Percentiles rank a stretch among this genome's conserved stretches.
These are phyloP conservation scores for Herpetomonas samuelpessoai DNA, from an alignment of 208 protist species.

Conservation along the genomic window DNA sequence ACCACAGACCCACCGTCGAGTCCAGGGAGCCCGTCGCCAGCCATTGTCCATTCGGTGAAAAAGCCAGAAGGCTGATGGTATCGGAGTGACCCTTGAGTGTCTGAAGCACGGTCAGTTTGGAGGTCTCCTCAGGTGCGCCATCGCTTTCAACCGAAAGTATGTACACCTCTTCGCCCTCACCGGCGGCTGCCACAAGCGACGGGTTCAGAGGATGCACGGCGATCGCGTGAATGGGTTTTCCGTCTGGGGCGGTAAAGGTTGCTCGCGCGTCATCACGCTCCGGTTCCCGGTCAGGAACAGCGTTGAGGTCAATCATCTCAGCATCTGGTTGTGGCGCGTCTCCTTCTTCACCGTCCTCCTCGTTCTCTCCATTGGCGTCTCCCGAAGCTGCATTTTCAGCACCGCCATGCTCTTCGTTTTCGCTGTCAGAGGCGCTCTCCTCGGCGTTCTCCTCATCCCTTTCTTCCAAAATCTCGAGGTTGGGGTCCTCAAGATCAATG, in stretches of 20 bases:
- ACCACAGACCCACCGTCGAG: conserved; percentile 70
- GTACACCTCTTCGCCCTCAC: conserved; percentile 78
- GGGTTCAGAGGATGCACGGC: conserved; percentile 36
- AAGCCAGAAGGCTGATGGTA: conserved; percentile 74
- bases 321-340: conserved; percentile 14
- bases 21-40: conserved; percentile 80
- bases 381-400: conserved; percentile 13
- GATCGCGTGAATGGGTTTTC: conserved; percentile 65
- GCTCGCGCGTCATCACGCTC: conserved; percentile 76
- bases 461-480: conserved; percentile 66
- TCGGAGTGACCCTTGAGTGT: conserved; percentile 74
- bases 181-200: conserved; percentile 51
- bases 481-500: conserved; percentile 83
- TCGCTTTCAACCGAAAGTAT: conserved; percentile 17
- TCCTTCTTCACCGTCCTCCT: conserved; percentile 9
- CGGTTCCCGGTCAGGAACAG: conserved; percentile 64
- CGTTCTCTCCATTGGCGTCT: conserved; percentile 21
- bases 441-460: conserved; percentile 13
- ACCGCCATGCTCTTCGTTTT: conserved; percentile 2
- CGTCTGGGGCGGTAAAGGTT: conserved; percentile 41
- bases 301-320: conserved; percentile 79
- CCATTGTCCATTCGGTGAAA: conserved; percentile 76
- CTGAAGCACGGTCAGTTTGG: conserved; percentile 14
- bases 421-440: conserved; percentile 14
- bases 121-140: conserved; percentile 2